Evolutionary conservation across 1,284 basidiomycete genomes (phyloP).

Genomic region (Sporisorium exsertum): DNA sequence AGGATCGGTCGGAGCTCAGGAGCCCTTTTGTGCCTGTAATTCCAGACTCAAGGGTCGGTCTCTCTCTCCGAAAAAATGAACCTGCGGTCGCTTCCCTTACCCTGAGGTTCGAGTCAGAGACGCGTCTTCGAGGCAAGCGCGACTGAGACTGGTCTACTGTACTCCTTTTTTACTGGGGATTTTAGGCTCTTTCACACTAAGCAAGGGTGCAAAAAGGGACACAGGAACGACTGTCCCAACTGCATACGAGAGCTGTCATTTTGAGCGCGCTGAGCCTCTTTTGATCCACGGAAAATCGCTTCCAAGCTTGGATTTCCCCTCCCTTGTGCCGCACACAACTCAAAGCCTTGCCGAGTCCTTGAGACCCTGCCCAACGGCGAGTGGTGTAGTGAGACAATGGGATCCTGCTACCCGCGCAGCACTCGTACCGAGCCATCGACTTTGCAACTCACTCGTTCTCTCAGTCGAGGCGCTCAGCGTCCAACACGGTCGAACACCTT

Average conservation of each 20-base stretch:
- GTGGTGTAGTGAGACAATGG: no score
- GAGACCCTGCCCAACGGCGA: no score
- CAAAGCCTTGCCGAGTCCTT: no score
- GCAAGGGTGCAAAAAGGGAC: neutral
- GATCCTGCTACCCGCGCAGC: no score
- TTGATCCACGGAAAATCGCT: no score
- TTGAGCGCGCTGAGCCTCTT: neutral
- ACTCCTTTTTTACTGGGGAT: neutral
- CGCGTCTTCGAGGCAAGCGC: neutral
- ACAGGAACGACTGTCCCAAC: neutral
- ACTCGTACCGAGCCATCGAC: neutral
- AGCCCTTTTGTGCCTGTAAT: neutral
- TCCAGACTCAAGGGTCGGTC: neutral
- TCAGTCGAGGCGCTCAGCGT: no score
- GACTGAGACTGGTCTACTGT: neutral
- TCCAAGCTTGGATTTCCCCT: no score
- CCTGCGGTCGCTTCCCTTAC: conserved; percentile 4
- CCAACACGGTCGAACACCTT: neutral
- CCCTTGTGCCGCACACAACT: no score
- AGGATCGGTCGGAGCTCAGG: neutral
- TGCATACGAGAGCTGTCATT: neutral
- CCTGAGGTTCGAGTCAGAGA: conserved; percentile 1
- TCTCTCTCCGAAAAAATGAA: neutral
- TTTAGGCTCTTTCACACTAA: neutral
- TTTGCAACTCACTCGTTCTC: neutral